Conservation (phyloP, 805 yeast species). For the Danielia oregonensis region DNA sequence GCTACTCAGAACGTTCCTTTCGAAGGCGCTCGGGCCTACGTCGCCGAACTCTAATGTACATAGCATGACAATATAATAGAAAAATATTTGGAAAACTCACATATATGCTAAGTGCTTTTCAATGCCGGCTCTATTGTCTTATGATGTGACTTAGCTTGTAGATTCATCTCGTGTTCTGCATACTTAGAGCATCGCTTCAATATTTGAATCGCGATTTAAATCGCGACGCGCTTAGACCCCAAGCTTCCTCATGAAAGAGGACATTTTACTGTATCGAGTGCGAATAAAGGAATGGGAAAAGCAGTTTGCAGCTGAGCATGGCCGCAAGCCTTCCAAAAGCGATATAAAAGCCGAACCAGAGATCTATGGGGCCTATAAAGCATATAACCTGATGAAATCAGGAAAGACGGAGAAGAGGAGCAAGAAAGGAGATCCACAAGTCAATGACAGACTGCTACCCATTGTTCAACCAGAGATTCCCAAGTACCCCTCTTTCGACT, state of each 20-base stretch:
- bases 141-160: too few relatives aligned
- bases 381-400: slow-evolving; percentile 22
- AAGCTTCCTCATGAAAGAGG: slow-evolving; percentile 3
- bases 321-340: slow-evolving; percentile 28
- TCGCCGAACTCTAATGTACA: neutral
- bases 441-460: too few relatives aligned
- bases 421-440: neutral
- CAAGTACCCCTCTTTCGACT: slow-evolving; percentile 2
- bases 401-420: too few relatives aligned
- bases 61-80: neutral
- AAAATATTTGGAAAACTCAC: too few relatives aligned
- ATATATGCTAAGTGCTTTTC: too few relatives aligned
- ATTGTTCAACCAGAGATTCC: too few relatives aligned
- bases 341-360: slow-evolving; percentile 31
- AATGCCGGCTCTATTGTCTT: too few relatives aligned
- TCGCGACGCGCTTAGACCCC: neutral
- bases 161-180: too few relatives aligned
- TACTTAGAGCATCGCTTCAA: too few relatives aligned
- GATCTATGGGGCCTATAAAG: slow-evolving; percentile 30
- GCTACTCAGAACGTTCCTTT: slow-evolving; percentile 6
- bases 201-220: too few relatives aligned
- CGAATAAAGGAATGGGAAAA: slow-evolving; percentile 41
- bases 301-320: slow-evolving; percentile 23
- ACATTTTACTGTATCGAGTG: slow-evolving; percentile 7
- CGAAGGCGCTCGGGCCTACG: slow-evolving; percentile 4